Percentiles rank a stretch among this genome's conserved stretches.
These are phyloP conservation scores for Castanea mollissima DNA, from an alignment of 306 rosid species.

Conservation along the genomic window DNA sequence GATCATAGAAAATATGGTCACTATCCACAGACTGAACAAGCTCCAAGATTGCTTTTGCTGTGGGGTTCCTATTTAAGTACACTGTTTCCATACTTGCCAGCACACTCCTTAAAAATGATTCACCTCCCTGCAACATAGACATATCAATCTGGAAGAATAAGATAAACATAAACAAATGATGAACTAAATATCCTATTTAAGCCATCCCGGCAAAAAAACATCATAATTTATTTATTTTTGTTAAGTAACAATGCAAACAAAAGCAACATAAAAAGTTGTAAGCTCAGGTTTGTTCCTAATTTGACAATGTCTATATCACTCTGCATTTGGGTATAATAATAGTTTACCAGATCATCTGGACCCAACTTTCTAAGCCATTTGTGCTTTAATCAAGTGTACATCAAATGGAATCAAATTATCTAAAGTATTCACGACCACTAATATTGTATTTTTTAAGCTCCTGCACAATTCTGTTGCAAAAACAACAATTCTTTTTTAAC, in stretches of 20 bases:
- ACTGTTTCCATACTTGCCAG: constrained; percentile 72
- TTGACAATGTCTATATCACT: background rate
- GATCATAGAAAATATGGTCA: constrained; percentile 68
- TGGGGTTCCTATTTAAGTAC: constrained; percentile 81
- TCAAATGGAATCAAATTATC: background rate
- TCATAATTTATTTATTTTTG: no score
- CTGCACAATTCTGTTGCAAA: no score
- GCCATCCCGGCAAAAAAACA: background rate
- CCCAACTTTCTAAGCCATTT: no score
- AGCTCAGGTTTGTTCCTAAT: background rate
- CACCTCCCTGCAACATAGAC: constrained; percentile 53
- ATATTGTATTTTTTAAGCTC: no score
- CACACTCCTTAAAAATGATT: constrained; percentile 68
- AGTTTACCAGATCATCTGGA: no score
- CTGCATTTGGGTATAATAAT: no score
- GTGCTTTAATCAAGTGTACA: background rate
- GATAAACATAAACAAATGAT: background rate
- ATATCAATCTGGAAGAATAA: constrained; percentile 7
- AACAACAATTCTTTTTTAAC: no score
- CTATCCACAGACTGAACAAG: constrained; percentile 64
- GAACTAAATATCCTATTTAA: background rate
- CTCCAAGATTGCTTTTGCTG: constrained; percentile 82
- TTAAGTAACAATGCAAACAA: no score
- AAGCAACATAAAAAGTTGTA: background rate
- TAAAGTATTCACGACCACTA: no score